These are phyloP conservation scores for Angophora floribunda DNA, from an alignment of 345 rosid species.

Conservation along the genomic window DNA sequence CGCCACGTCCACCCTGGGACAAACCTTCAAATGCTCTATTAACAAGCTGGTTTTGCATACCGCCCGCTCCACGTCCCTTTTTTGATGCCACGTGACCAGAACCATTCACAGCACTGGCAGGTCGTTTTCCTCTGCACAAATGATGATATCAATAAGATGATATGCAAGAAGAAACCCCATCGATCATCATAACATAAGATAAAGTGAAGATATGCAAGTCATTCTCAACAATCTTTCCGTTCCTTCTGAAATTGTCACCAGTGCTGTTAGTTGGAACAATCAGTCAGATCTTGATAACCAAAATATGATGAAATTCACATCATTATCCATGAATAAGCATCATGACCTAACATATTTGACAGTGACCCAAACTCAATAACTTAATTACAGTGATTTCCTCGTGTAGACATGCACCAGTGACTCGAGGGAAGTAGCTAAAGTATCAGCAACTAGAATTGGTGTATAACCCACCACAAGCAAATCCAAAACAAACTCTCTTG, in stretches of 20 bases:
- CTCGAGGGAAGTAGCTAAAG: not conserved
- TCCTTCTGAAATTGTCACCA: not conserved
- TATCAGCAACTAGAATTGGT: not conserved
- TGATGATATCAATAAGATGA: not conserved
- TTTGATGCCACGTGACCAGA: conserved; percentile 38
- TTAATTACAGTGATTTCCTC: not conserved
- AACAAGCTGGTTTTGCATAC: conserved; percentile 68
- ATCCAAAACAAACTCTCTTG: not conserved
- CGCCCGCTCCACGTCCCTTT: conserved; percentile 68
- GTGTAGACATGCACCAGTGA: not conserved
- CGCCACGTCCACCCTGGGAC: conserved; percentile 67
- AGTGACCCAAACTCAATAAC: not conserved
- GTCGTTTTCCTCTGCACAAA: conserved; percentile 63
- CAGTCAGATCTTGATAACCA: not conserved
- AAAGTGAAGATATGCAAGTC: not conserved
- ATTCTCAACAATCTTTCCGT: not conserved
- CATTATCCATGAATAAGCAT: not conserved
- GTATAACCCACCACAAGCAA: not conserved
- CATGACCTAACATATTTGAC: not conserved
- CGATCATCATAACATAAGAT: not conserved
- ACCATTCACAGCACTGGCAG: conserved; percentile 50
- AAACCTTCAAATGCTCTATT: conserved; percentile 88
- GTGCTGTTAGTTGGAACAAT: not conserved
- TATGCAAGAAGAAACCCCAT: not conserved
- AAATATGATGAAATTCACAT: not conserved